Base-by-base conservation (phyloP, 1,284 basidiomycete genomes). In the Rhodotorula sp. region DNA sequence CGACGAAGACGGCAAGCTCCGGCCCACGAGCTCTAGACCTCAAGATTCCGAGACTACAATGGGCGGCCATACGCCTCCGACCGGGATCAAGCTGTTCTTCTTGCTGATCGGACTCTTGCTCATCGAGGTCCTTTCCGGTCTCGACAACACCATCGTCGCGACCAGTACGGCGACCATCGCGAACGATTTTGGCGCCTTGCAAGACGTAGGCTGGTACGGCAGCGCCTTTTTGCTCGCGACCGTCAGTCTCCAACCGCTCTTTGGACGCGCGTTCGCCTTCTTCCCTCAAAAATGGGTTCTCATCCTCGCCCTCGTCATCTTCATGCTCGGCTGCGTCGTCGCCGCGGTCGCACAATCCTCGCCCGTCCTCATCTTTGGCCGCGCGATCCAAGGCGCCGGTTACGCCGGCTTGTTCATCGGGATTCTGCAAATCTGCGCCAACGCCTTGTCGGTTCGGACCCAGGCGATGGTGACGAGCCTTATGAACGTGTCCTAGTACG, bases 251-350 rank as follows among this genome's bases (percentile, higher is more conserved):
- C 71, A 72, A 33, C 69, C 72, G 3, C 60, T 70, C 17, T 51
- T 29, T 45, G 72, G 72, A 8, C 53, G 69, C 14, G 67, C 67
- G 18, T 71, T 58, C 53, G 66, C 62, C 26, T 71, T 62, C 62
- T 74, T 79, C 64, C 58, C 64, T 1, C 69, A 78, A 59, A 78
- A 78, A 61, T 77, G 66, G 67, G 58, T 60, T 29, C 78, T 76
- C 62, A 54, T 77, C 20, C 29, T 48, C 30, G 60, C 68, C 22
- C 69, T 77, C 49, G 45, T 59, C 51, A 63, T 77, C 49, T 79
- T 79, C 64, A 69, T 77, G 37, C 18, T 79, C 53, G 78, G 78
- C 17, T 69, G 67, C 18, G 46, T 79, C 57, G 74, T 79, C 65
- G 78, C 77, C 24, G 78, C 68, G 8, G 71, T 77, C 5, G 74